Base-by-base conservation (phyloP, 495 filamentous ascomycete genomes). In the Cenococcum geophilum region DNA sequence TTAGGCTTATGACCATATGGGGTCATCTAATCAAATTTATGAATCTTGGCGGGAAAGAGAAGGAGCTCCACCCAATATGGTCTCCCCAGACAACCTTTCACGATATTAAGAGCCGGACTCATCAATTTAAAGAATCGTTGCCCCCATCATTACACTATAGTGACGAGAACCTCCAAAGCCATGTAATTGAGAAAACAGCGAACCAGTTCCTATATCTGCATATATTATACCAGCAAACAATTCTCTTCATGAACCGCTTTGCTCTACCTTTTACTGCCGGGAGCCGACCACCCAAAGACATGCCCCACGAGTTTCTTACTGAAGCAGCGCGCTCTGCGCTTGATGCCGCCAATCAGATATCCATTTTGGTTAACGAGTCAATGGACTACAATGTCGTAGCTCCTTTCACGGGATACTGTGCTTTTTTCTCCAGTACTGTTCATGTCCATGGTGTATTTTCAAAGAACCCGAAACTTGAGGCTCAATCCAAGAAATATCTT, bases 161-260 rank as follows among this genome's bases (percentile, higher is more conserved):
- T 18, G 75, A 80, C 23, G 89, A 96, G 68, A 97, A 96, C 71
- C 79, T 97, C 8, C 85, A 90, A 67, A 81, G 84, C 37, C 90
- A 96, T 72, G 86, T 89, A 37, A 87, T 87, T 16, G 88, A 95
- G 65, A 84, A 84, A 64, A 83, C 92, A 60, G 89, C 89, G 12
- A 93, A 95, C 69, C 91, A 96, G 68, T 96, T 96, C 65, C 73
- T 98, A n/a, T 95, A 96, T 70, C 75, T 97, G 55, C 93, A 98
- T 69, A 88, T 98, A 59, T 83, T 87, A 45, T 83, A 86, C 63
- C 87, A 96, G 66, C 93, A 98, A 74, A 88, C 91, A 64, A 85
- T 90, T 49, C 78, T 98, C 10, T 96, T 96, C 72, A 83, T 96
- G 69, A 88, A 95, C 70, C 83, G 91, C 53, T 95, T 92, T 68